Evolutionary conservation across 2,329 filamentous ascomycete genomes (phyloP).

Genomic region (Colletotrichum lentis): DNA sequence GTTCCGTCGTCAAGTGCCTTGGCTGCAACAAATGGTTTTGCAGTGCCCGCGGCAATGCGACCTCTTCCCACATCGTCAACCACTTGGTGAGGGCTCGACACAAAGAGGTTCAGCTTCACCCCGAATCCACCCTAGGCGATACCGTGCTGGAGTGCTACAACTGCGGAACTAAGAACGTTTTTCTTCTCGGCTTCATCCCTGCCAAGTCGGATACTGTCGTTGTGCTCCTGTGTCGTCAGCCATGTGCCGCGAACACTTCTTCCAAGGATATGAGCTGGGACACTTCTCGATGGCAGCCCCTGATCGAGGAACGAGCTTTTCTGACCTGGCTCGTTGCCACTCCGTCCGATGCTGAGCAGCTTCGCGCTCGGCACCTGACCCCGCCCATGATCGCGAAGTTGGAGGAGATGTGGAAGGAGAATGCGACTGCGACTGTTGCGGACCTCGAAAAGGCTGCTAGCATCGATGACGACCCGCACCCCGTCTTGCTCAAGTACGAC

Average conservation of each 20-base stretch:
- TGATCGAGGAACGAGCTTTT: conserved; percentile 97
- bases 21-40: conserved; percentile 99
- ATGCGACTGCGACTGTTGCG: conserved; percentile 84
- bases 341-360: conserved; percentile 92
- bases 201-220: conserved; percentile 99
- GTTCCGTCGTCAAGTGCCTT: conserved; percentile 95
- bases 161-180: conserved; percentile 99
- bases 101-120: conserved; percentile 98
- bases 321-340: conserved; percentile 89
- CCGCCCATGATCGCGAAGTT: conserved; percentile 95
- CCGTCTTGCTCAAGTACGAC: conserved; percentile 91
- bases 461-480: conserved; percentile 93
- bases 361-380: conserved; percentile 90
- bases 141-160: conserved; percentile 99
- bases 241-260: conserved; percentile 91
- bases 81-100: conserved; percentile 96
- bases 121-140: conserved; percentile 89
- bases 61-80: conserved; percentile 97
- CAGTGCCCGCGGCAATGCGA: conserved; percentile 94
- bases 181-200: conserved; percentile 95
- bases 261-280: conserved; percentile 99
- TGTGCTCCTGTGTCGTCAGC: conserved; percentile 93
- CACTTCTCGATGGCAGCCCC: conserved; percentile 93
- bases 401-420: conserved; percentile 99
- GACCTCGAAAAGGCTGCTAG: conserved; percentile 91